Conservation (phyloP, 768 basidiomycete species). For the Leccinum olivaceopallidum region DNA sequence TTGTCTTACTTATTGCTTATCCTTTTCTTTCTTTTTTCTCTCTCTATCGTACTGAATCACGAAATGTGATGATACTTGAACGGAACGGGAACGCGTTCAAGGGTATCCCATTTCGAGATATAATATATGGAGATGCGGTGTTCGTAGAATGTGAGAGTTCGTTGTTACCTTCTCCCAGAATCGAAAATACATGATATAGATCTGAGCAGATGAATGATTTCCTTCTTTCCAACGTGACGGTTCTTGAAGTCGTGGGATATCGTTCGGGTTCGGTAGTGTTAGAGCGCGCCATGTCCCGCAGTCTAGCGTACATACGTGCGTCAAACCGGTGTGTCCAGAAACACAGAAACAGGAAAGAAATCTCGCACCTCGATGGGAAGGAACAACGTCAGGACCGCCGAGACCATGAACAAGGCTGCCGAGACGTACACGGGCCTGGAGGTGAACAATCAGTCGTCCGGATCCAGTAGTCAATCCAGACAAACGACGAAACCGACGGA, state of each 20-base stretch:
- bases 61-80: neutral
- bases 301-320: constrained; percentile 18
- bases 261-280: neutral
- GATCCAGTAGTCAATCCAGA: neutral
- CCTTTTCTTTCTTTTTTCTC: neutral
- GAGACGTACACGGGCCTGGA: constrained; percentile 49
- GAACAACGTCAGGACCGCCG: constrained; percentile 40
- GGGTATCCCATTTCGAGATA: neutral
- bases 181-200: neutral
- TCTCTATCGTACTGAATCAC: neutral
- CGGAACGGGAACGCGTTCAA: neutral
- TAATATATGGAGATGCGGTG: neutral
- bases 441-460: neutral
- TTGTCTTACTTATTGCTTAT: neutral
- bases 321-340: neutral
- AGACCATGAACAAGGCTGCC: constrained; percentile 45
- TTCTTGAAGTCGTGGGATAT: neutral
- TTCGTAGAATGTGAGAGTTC: neutral
- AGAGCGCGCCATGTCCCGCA: constrained; percentile 28
- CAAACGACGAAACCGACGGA: neutral
- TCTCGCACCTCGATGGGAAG: constrained; percentile 48
- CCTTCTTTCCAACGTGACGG: neutral
- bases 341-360: neutral
- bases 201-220: neutral
- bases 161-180: neutral